phyloP scores from a whole-genome alignment of 2,329 filamentous ascomycete genomes.

The Lachnellula occidentalis region DNA sequence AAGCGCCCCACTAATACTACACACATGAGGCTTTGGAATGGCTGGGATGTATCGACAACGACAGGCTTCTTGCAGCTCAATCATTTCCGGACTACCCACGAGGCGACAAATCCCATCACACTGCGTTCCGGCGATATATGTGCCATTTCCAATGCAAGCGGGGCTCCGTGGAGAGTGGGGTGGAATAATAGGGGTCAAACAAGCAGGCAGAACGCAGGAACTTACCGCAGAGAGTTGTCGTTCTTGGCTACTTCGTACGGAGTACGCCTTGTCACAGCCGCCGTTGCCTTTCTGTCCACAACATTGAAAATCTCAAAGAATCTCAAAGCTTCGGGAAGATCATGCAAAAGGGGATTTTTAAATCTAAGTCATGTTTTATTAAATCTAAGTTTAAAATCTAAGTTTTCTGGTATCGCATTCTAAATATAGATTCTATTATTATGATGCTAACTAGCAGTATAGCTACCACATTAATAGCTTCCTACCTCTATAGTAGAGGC shows the following conservation, averaged over 20 bases:
- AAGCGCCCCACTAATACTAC: background rate
- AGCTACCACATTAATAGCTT: too few relatives aligned
- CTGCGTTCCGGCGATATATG: slow-evolving; percentile 3
- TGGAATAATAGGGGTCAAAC: background rate
- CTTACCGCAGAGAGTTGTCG: background rate
- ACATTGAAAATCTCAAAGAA: background rate
- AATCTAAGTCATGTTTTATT: too few relatives aligned
- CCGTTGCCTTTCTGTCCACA: background rate
- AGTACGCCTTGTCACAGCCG: background rate
- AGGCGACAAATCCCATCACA: slow-evolving; percentile 6
- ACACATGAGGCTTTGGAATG: background rate
- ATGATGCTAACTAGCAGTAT: too few relatives aligned
- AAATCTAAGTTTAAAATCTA: too few relatives aligned
- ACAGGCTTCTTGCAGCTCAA: slow-evolving; percentile 4
- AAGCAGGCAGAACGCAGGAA: background rate
- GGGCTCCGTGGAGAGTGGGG: background rate
- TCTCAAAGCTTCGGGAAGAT: background rate
- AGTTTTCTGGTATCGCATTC: too few relatives aligned
- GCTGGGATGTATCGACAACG: background rate
- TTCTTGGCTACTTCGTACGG: too few relatives aligned
- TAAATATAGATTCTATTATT: too few relatives aligned
- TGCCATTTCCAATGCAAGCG: background rate
- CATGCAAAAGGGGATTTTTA: too few relatives aligned
- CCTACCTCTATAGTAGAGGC: too few relatives aligned
- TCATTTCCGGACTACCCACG: slow-evolving; percentile 17